Evolutionary conservation across 2,329 filamentous ascomycete species (phyloP).

Genomic region (Neofusicoccum sp.): DNA sequence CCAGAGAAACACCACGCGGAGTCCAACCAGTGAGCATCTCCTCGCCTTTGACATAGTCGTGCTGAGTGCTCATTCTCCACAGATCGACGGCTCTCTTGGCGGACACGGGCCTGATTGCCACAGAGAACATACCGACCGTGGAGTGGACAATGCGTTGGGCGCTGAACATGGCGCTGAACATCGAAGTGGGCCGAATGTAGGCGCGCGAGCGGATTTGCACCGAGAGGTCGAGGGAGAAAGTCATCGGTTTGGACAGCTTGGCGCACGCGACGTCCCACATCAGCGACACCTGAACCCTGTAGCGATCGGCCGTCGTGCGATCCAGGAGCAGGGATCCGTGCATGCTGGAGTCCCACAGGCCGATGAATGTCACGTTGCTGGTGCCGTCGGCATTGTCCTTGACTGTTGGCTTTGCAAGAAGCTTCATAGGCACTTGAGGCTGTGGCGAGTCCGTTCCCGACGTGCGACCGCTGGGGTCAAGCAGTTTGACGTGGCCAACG

Average conservation of each 20-base stretch:
- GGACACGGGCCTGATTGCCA: slow-evolving; percentile 81
- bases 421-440: slow-evolving; percentile 72
- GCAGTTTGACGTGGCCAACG: slow-evolving; percentile 75
- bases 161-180: slow-evolving; percentile 86
- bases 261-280: slow-evolving; percentile 82
- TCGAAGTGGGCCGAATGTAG: slow-evolving; percentile 80
- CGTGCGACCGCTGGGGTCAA: slow-evolving; percentile 82
- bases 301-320: slow-evolving; percentile 86
- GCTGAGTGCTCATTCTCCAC: slow-evolving; percentile 92
- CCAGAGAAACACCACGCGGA: slow-evolving; percentile 82
- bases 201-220: slow-evolving; percentile 81
- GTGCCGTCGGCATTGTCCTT: slow-evolving; percentile 88
- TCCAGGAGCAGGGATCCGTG: slow-evolving; percentile 93
- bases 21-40: slow-evolving; percentile 82
- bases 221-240: slow-evolving; percentile 76
- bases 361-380: slow-evolving; percentile 78
- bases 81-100: slow-evolving; percentile 90
- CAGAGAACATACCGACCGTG: slow-evolving; percentile 79
- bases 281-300: slow-evolving; percentile 83
- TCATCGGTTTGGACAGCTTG: slow-evolving; percentile 83
- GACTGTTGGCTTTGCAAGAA: slow-evolving; percentile 74
- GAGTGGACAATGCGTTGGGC: slow-evolving; percentile 83
- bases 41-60: slow-evolving; percentile 95
- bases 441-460: slow-evolving; percentile 72
- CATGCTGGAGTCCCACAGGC: slow-evolving; percentile 94